Conservation (phyloP, 1,284 basidiomycete genomes). For the Kalmanozyma brasiliensis region DNA sequence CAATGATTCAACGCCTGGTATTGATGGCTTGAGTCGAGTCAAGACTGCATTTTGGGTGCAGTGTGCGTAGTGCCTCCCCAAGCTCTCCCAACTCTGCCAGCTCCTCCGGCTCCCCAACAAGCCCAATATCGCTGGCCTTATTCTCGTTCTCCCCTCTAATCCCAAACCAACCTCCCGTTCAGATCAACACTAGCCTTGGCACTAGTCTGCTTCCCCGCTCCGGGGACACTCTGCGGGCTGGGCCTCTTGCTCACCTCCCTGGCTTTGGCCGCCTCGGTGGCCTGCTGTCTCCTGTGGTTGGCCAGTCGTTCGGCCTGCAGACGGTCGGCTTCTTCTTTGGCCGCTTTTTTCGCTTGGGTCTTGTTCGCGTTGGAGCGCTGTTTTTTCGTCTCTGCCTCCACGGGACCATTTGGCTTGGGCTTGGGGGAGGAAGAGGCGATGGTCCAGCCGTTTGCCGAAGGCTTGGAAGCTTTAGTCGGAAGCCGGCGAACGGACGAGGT, state of each 20-base stretch:
- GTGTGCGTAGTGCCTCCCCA: background rate
- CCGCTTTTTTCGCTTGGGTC: constrained; percentile 49
- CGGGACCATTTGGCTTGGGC: background rate
- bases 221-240: constrained; percentile 12
- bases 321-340: constrained; percentile 54
- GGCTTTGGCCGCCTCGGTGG: constrained; percentile 27
- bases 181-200: constrained; percentile 48
- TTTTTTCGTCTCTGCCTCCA: constrained; percentile 46
- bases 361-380: constrained; percentile 60
- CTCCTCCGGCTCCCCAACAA: too few species aligned
- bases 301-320: constrained; percentile 54
- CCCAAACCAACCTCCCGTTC: constrained; percentile 51
- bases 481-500: constrained; percentile 25
- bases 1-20: too few species aligned
- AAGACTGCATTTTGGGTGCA: too few species aligned
- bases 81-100: constrained; percentile 1
- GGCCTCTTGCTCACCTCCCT: constrained; percentile 27
- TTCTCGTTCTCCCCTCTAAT: constrained; percentile 12
- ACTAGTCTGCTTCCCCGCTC: constrained; percentile 7
- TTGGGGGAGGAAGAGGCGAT: constrained; percentile 12
- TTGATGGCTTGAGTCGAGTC: too few species aligned
- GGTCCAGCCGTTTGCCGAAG: constrained; percentile 18
- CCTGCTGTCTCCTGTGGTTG: constrained; percentile 46
- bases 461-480: constrained; percentile 5
- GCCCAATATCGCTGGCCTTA: too few species aligned